Evolutionary conservation across 2,329 filamentous ascomycete species (phyloP).

Genomic region (Fusarium sp.): DNA sequence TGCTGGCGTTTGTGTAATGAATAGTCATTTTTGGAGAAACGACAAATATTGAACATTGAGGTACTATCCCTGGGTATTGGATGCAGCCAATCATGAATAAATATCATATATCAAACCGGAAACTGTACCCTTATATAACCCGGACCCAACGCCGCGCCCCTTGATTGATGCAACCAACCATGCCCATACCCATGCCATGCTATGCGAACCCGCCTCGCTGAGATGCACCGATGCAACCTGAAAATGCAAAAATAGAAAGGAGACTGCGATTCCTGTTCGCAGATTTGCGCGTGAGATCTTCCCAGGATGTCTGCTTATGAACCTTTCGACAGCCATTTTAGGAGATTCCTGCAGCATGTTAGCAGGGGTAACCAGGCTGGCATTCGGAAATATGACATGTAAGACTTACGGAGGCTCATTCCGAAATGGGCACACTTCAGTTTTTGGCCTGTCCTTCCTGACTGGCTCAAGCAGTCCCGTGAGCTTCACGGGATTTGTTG

Average conservation of each 20-base stretch:
- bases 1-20: slow-evolving; percentile 23
- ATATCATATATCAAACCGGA: slow-evolving; percentile 36
- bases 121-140: slow-evolving; percentile 35
- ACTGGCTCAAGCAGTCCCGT: slow-evolving; percentile 46
- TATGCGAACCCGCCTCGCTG: slow-evolving; percentile 40
- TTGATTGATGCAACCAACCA: slow-evolving; percentile 44
- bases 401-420: slow-evolving; percentile 48
- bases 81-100: slow-evolving; percentile 37
- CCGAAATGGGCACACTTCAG: slow-evolving; percentile 47
- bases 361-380: slow-evolving; percentile 41
- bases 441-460: slow-evolving; percentile 44
- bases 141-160: slow-evolving; percentile 40
- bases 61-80: slow-evolving; percentile 22
- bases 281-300: slow-evolving; percentile 26
- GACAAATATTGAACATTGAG: slow-evolving; percentile 32
- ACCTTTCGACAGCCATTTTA: slow-evolving; percentile 36
- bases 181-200: slow-evolving; percentile 40
- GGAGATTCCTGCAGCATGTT: slow-evolving; percentile 46
- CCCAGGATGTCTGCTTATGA: slow-evolving; percentile 20
- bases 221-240: slow-evolving; percentile 45
- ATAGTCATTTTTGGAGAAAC: slow-evolving; percentile 21
- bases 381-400: slow-evolving; percentile 32
- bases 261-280: slow-evolving; percentile 23
- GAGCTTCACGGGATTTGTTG: slow-evolving; percentile 40
- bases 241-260: slow-evolving; percentile 40